Evolutionary conservation across 139 green algal species (phyloP).

Genomic region (Chlamydomonas asymmetrica): DNA sequence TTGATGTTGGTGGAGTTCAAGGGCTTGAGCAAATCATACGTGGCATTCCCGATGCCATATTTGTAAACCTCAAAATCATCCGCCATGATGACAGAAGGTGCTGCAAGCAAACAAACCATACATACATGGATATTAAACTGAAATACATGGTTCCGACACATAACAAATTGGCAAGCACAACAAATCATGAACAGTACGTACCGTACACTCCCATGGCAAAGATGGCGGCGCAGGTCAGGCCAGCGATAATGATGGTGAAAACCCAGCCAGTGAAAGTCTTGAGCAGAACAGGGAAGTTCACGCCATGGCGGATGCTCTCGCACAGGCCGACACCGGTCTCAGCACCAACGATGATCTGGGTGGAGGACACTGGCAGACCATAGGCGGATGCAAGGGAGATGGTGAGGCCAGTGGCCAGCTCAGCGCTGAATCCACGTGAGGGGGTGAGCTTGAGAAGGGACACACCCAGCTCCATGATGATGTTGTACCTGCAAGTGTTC

Average conservation of each 20-base stretch:
- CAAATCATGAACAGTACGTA: too few species aligned
- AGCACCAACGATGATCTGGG: conserved; percentile 40
- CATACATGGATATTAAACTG: too few species aligned
- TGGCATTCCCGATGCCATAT: background rate
- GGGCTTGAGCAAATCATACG: too few species aligned
- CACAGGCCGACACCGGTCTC: conserved; percentile 41
- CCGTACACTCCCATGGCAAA: conserved; percentile 24
- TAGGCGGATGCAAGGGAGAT: conserved; percentile 42
- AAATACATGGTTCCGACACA: too few species aligned
- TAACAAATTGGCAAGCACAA: too few species aligned
- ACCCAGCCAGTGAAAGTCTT: conserved; percentile 39
- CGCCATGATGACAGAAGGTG: too few species aligned
- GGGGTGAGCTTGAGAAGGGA: conserved; percentile 22
- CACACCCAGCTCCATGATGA: conserved; percentile 27
- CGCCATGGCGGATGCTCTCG: conserved; percentile 14
- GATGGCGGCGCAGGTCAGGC: conserved; percentile 19
- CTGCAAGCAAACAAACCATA: too few species aligned
- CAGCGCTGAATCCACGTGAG: conserved; percentile 29
- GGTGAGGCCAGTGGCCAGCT: conserved; percentile 40
- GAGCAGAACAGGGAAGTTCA: conserved; percentile 34
- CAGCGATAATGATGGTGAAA: conserved; percentile 32
- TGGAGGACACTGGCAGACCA: conserved; percentile 32
- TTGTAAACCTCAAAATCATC: conserved; percentile 17
- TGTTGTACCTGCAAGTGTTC: conserved; percentile 50
- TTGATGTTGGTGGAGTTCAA: too few species aligned